Conservation (phyloP, 2,329 filamentous ascomycete species). For the Cladosporium austrohemisphaericum region DNA sequence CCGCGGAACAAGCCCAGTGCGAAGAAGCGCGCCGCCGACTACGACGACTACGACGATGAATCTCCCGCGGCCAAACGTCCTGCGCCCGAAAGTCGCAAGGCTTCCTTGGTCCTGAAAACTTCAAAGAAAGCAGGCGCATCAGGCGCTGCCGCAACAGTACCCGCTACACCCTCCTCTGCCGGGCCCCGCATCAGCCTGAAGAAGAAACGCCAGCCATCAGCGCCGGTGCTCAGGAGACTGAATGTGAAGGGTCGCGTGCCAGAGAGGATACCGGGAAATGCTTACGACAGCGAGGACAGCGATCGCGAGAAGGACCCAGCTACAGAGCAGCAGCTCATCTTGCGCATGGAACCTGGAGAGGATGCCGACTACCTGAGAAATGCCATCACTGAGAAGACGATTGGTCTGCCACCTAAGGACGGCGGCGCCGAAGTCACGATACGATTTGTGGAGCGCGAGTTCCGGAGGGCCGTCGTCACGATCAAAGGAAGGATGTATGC, state of each 20-base stretch:
- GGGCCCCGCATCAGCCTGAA: conserved; percentile 13
- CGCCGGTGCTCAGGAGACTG: conserved; percentile 19
- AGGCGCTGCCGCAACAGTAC: not conserved
- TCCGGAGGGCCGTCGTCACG: conserved; percentile 67
- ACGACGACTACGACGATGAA: conserved; percentile 31
- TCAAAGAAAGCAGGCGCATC: conserved; percentile 27
- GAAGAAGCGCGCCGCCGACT: conserved; percentile 34
- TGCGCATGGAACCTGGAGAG: conserved; percentile 82
- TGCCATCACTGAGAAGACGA: conserved; percentile 70
- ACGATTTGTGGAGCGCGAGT: conserved; percentile 71
- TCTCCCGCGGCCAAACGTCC: conserved; percentile 32
- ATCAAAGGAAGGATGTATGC: conserved; percentile 70
- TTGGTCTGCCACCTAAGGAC: conserved; percentile 61
- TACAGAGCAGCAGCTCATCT: conserved; percentile 82
- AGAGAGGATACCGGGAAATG: conserved; percentile 71
- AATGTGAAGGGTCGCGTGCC: conserved; percentile 56
- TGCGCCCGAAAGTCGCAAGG: conserved; percentile 26
- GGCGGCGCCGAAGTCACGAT: conserved; percentile 76
- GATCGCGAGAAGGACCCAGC: conserved; percentile 83
- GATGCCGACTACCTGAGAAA: conserved; percentile 80
- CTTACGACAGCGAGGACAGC: conserved; percentile 93
- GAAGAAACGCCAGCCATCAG: conserved; percentile 15
- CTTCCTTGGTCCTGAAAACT: conserved; percentile 32
- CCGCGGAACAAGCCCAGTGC: conserved; percentile 40
- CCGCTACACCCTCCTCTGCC: conserved; percentile 10